Base-by-base conservation (phyloP, 2,329 filamentous ascomycete genomes). In the Stemphylium vesicarium region DNA sequence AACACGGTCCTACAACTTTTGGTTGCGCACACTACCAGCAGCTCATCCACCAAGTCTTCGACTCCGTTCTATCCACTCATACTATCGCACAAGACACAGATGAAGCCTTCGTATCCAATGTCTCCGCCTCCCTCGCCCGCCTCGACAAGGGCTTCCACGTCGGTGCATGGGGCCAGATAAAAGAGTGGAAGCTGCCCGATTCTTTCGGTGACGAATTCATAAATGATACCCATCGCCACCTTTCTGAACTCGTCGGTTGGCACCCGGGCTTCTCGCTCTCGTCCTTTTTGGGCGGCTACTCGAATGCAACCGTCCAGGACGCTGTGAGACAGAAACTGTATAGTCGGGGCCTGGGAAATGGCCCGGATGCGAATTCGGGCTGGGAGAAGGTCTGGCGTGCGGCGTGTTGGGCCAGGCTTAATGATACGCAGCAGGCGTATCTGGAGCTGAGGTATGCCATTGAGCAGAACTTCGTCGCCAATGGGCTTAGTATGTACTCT, bases 321-420 rank as follows among this genome's bases (percentile, higher is more conserved):
- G 82, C 82, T 0, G 74, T 85, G 1, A 67, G 65, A 4, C 77
- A 77, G 0, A 80, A 80, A 0, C 75, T 86, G 0, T 64, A 75
- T 8, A 73, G 77, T 0, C 79, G 83, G 8, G 83, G 82, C 0
- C 62, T 70, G 2, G 82, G 82, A 2, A 79, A 78, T 20, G 76
- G 68, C 0, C 60, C 63, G 0, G 82, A 85, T 45, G 77, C 80
- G 0, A 82, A 86, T 57, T 77, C 83, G 0, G 84, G 83, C 0
- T 86, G 84, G 84, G 81, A 77, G 15, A 86, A 86, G 56, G 80
- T 85, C 0, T 85, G 84, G 84, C 79, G 84, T 0, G 69, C 79
- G 0, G 82, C 84, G 0, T 84, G 81, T 67, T 86, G 83, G 83
- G 82, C 82, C 0, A 69, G 81, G 0, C 73, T 86, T 0, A 84